A percentile compares a stretch with the other conserved stretches of the same genome.
phyloP scores from a whole-genome alignment of 306 rosid genomes.

The Vigna nakashimae region DNA sequence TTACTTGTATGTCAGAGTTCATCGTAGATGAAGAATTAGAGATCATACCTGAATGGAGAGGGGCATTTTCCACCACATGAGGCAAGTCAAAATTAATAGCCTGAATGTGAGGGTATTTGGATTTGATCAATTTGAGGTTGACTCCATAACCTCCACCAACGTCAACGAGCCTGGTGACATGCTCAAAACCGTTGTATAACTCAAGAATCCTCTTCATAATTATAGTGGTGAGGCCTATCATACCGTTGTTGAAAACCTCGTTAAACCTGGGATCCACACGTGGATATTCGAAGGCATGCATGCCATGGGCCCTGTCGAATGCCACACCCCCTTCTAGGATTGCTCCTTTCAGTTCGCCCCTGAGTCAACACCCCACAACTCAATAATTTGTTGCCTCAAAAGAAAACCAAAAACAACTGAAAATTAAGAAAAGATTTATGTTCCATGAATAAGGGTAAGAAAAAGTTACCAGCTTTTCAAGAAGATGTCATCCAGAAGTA shows the following conservation, averaged over 20 bases:
- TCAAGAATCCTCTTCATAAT: slow-evolving; percentile 46
- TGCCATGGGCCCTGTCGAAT: too few species aligned
- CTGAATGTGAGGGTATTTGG: slow-evolving; percentile 7
- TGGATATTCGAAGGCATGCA: slow-evolving; percentile 47
- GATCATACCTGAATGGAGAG: too few species aligned
- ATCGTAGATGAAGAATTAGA: too few species aligned
- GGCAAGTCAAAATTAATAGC: too few species aligned
- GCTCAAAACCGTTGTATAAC: slow-evolving; percentile 54
- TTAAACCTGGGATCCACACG: slow-evolving; percentile 47
- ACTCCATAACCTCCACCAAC: slow-evolving; percentile 70
- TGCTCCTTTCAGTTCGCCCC: slow-evolving; percentile 52
- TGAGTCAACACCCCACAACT: background rate
- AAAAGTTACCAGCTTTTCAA: slow-evolving; percentile 50
- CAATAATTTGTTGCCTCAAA: too few species aligned
- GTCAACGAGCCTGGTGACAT: slow-evolving; percentile 55
- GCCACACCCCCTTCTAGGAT: slow-evolving; percentile 53
- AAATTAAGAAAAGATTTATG: too few species aligned
- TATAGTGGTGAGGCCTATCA: slow-evolving; percentile 41
- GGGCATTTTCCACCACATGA: too few species aligned
- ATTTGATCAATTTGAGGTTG: slow-evolving; percentile 54
- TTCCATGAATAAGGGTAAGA: too few species aligned
- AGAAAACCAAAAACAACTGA: too few species aligned
- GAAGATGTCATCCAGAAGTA: slow-evolving; percentile 51
- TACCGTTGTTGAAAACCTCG: slow-evolving; percentile 55
- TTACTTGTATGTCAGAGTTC: too few species aligned